Evolutionary conservation across 2,329 filamentous ascomycete genomes (phyloP).

Genomic region (Dothidotthia symphoricarpi): DNA sequence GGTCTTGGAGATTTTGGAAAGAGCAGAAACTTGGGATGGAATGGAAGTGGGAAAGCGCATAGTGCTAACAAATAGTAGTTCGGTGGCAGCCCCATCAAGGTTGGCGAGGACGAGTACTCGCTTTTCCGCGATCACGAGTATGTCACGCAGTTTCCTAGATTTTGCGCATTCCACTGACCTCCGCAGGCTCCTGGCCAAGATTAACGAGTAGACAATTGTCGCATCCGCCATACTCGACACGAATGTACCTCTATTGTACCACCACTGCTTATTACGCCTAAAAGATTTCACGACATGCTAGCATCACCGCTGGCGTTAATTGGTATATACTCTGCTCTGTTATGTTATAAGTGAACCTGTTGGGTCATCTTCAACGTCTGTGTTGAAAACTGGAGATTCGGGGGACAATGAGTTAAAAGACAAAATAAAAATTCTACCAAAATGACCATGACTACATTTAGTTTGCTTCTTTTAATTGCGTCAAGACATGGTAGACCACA

Average conservation of each 20-base stretch:
- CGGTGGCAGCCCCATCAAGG: slow-evolving; percentile 92
- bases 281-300: slow-evolving; percentile 22
- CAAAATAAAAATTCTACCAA: slow-evolving; percentile 20
- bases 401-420: slow-evolving; percentile 2
- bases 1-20: no score
- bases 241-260: slow-evolving; percentile 33
- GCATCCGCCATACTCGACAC: background rate
- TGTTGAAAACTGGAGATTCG: slow-evolving; percentile 8
- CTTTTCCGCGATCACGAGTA: slow-evolving; percentile 98
- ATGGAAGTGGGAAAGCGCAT: no score
- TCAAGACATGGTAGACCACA: no score
- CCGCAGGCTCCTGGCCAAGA: slow-evolving; percentile 95
- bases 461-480: no score
- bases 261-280: slow-evolving; percentile 19
- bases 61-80: slow-evolving; percentile 60
- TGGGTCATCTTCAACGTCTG: slow-evolving; percentile 14
- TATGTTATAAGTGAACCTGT: slow-evolving; percentile 15
- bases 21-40: no score
- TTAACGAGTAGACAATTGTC: slow-evolving; percentile 72
- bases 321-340: slow-evolving; percentile 23
- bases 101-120: slow-evolving; percentile 93
- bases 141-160: no score
- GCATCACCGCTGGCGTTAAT: slow-evolving; percentile 33
- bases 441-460: no score
- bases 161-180: no score